A percentile compares a stretch with the other conserved stretches of the same genome.
These are phyloP conservation scores for Ogataea chonburiensis DNA, from an alignment of 805 yeast genomes.

Conservation along the genomic window DNA sequence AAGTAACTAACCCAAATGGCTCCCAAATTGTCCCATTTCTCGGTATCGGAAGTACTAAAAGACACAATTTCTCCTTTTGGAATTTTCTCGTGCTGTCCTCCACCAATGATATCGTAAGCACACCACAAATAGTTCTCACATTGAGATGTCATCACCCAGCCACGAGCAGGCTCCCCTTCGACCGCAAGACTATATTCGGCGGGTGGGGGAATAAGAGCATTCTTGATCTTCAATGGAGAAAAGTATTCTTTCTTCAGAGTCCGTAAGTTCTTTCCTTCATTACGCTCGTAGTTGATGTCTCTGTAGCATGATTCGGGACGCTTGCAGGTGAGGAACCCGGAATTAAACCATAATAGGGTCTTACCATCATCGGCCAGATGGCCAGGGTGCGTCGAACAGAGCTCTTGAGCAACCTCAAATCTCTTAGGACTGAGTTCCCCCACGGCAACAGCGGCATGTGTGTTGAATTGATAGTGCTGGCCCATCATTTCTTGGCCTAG, in stretches of 20 bases:
- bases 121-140: constrained; percentile 62
- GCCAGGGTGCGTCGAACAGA: constrained; percentile 65
- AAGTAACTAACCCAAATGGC: constrained; percentile 52
- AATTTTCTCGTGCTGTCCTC: constrained; percentile 38
- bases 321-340: constrained; percentile 65
- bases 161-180: constrained; percentile 46
- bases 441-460: constrained; percentile 54
- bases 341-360: constrained; percentile 63
- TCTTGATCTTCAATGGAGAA: constrained; percentile 42
- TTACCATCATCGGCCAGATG: constrained; percentile 53
- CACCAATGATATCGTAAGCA: constrained; percentile 58
- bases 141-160: constrained; percentile 54
- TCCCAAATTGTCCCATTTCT: constrained; percentile 44
- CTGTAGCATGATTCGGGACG: constrained; percentile 39
- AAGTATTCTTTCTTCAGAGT: constrained; percentile 38
- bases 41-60: constrained; percentile 31
- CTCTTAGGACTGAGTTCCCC: constrained; percentile 39
- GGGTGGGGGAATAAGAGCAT: constrained; percentile 54
- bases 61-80: constrained; percentile 47
- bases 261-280: constrained; percentile 26
- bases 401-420: constrained; percentile 38
- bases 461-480: constrained; percentile 51
- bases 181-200: constrained; percentile 33
- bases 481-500: constrained; percentile 60
- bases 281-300: constrained; percentile 36